A percentile compares a stretch with the other conserved stretches of the same genome.
These are phyloP conservation scores for Zoysia pacifica DNA, from an alignment of 176 grass and related monocot species.

Conservation along the genomic window DNA sequence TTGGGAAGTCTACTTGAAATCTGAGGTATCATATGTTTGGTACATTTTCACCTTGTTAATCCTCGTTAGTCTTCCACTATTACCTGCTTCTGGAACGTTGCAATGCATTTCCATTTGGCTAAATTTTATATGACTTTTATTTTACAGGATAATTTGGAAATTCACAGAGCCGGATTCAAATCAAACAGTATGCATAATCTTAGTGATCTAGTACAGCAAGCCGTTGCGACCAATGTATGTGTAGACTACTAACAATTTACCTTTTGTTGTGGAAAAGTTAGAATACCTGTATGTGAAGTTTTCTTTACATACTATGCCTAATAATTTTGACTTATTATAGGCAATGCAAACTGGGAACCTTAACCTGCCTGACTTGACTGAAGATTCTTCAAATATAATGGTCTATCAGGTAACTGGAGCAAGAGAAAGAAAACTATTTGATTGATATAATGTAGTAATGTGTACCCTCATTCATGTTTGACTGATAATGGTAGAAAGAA, in stretches of 20 bases:
- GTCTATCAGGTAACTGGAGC: slow-evolving; percentile 70
- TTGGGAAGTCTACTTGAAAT: slow-evolving; percentile 83
- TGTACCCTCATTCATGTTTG: slow-evolving; percentile 13
- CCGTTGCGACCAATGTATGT: slow-evolving; percentile 78
- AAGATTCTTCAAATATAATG: slow-evolving; percentile 89
- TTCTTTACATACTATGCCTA: slow-evolving; percentile 2
- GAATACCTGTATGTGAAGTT: slow-evolving; percentile 10
- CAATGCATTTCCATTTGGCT: slow-evolving; percentile 21
- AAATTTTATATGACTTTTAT: slow-evolving; percentile 38
- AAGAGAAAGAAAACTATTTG: background rate
- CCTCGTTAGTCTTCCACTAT: background rate
- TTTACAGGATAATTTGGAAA: slow-evolving; percentile 73
- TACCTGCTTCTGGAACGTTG: slow-evolving; percentile 23
- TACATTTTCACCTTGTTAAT: slow-evolving; percentile 26
- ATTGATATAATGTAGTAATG: slow-evolving; percentile 5
- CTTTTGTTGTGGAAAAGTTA: slow-evolving; percentile 18
- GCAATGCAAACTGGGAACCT: slow-evolving; percentile 77
- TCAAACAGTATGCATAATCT: slow-evolving; percentile 92
- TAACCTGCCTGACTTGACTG: slow-evolving; percentile 68
- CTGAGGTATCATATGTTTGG: slow-evolving; percentile 58
- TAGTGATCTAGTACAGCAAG: slow-evolving; percentile 77
- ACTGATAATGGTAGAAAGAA: background rate
- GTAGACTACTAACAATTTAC: slow-evolving; percentile 37
- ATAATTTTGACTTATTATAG: slow-evolving; percentile 50
- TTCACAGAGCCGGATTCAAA: slow-evolving; percentile 83